These are phyloP conservation scores for Euryodendron excelsum DNA, from an alignment of 148 eudicot genomes.

Conservation along the genomic window DNA sequence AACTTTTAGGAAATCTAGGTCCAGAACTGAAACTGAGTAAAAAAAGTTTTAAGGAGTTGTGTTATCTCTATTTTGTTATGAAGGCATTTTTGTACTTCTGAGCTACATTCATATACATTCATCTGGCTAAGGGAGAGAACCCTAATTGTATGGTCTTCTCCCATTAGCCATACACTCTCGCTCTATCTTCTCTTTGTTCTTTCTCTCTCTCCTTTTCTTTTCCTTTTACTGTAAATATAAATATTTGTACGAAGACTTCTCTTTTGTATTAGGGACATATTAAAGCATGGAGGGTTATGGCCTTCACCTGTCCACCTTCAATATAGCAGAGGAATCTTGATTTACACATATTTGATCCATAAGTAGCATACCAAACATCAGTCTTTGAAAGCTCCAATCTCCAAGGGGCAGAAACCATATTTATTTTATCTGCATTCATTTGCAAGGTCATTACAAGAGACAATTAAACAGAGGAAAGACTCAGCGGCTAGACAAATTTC, in stretches of 20 bases:
- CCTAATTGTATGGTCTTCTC: too few species aligned
- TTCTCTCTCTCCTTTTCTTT: too few species aligned
- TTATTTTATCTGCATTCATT: conserved; percentile 43
- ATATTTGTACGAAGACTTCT: too few species aligned
- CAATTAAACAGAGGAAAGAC: neutral
- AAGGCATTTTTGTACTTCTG: neutral
- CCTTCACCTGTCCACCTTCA: conserved; percentile 87
- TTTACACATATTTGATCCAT: conserved; percentile 85
- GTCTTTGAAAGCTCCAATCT: conserved; percentile 57
- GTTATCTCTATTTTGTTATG: too few species aligned
- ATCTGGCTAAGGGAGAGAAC: too few species aligned
- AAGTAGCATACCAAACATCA: conserved; percentile 86
- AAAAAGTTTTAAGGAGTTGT: neutral
- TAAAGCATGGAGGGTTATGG: neutral
- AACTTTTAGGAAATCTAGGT: neutral
- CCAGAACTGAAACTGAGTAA: neutral
- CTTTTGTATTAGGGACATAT: neutral
- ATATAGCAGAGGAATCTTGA: conserved; percentile 85
- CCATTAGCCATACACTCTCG: too few species aligned
- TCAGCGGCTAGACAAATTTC: neutral
- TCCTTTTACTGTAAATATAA: too few species aligned
- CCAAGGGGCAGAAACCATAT: conserved; percentile 46
- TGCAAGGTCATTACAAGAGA: neutral
- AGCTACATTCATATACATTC: too few species aligned
- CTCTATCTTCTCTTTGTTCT: too few species aligned